phyloP scores from a whole-genome alignment of 1,284 basidiomycete species.

The Kalmanozyma brasiliensis region DNA sequence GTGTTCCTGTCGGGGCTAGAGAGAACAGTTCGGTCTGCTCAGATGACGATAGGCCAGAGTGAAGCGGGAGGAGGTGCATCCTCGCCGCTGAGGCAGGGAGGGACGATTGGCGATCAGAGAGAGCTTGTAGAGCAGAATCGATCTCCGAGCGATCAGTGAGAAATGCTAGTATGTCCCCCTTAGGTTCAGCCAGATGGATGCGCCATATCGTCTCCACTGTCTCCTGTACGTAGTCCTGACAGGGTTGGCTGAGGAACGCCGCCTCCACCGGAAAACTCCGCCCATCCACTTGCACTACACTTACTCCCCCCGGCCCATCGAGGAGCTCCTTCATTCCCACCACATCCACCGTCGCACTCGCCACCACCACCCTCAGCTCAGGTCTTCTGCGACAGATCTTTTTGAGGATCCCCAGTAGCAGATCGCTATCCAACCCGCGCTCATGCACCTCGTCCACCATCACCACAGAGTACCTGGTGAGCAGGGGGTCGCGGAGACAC shows the following conservation, averaged over 20 bases:
- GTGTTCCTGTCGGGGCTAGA: conserved; percentile 76
- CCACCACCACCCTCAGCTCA: conserved; percentile 86
- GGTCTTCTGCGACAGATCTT: conserved; percentile 86
- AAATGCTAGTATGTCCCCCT: conserved; percentile 71
- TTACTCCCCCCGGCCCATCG: conserved; percentile 52
- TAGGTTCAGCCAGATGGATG: conserved; percentile 72
- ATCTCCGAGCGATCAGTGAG: conserved; percentile 69
- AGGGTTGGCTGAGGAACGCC: conserved; percentile 67
- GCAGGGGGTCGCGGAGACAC: conserved; percentile 57
- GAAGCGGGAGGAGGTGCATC: conserved; percentile 78
- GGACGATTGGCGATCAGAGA: conserved; percentile 82
- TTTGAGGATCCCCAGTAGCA: conserved; percentile 69
- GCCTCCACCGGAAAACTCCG: conserved; percentile 68
- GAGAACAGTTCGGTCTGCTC: conserved; percentile 89
- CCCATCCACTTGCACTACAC: conserved; percentile 68
- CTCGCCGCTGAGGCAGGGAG: conserved; percentile 73
- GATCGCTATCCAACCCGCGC: conserved; percentile 68
- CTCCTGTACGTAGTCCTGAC: conserved; percentile 65
- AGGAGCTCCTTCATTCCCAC: conserved; percentile 89
- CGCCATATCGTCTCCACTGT: conserved; percentile 68
- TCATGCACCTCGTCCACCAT: conserved; percentile 71
- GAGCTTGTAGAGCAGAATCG: conserved; percentile 82
- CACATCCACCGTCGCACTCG: conserved; percentile 94
- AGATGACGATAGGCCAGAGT: conserved; percentile 84
- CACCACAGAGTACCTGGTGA: conserved; percentile 65